Conservation (phyloP, 345 rosid species). For the Rhodamnia argentea region DNA sequence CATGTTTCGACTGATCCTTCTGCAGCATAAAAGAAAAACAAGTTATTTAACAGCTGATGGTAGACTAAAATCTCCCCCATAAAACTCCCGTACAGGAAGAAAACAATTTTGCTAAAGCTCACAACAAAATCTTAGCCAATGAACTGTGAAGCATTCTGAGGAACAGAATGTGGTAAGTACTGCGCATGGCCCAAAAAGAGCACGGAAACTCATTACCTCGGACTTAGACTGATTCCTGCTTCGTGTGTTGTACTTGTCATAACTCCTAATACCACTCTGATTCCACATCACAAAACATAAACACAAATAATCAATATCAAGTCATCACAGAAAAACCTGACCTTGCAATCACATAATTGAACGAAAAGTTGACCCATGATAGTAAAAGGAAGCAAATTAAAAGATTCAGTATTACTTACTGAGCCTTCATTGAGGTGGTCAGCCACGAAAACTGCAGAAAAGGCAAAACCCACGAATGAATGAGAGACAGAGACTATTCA, state of each 20-base stretch:
- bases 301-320: neutral
- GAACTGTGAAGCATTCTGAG: neutral
- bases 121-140: neutral
- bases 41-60: neutral
- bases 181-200: neutral
- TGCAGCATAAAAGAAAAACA: constrained; percentile 10
- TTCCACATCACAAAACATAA: constrained; percentile 1
- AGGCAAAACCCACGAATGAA: neutral
- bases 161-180: neutral
- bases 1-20: constrained; percentile 38
- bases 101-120: neutral
- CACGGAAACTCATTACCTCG: constrained; percentile 1
- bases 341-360: neutral
- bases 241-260: constrained; percentile 1
- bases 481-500: neutral
- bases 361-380: neutral
- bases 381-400: neutral
- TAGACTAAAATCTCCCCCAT: neutral
- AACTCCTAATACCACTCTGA: constrained; percentile 16
- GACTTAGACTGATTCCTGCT: constrained; percentile 1
- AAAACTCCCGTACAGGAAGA: neutral
- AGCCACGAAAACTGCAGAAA: constrained; percentile 41
- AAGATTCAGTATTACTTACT: constrained; percentile 29
- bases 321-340: neutral
- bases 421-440: constrained; percentile 29